Conservation (phyloP, 2,329 filamentous ascomycete species). For the Hirsutella minnesotensis region DNA sequence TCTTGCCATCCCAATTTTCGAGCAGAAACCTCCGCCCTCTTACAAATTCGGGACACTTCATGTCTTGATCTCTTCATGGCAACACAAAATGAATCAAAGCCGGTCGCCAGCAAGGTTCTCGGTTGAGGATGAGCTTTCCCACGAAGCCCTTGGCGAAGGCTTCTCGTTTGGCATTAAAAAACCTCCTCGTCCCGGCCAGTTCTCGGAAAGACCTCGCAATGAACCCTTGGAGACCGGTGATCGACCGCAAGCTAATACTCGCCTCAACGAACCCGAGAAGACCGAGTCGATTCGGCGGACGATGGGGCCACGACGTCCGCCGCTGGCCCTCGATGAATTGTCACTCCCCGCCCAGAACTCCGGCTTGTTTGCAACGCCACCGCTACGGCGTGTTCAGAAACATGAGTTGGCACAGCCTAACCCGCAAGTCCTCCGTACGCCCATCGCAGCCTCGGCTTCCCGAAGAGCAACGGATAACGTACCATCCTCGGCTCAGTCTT, state of each 20-base stretch:
- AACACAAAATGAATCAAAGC: too few relatives aligned
- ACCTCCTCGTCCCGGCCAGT: slow-evolving; percentile 9
- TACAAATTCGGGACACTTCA: too few relatives aligned
- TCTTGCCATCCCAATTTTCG: too few relatives aligned
- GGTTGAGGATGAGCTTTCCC: slow-evolving; percentile 4
- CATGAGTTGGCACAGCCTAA: background rate
- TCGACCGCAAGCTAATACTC: background rate
- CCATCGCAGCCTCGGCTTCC: background rate
- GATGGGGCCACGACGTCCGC: background rate
- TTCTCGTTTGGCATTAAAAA: slow-evolving; percentile 8
- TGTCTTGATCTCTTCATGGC: too few relatives aligned
- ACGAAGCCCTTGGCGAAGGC: slow-evolving; percentile 5
- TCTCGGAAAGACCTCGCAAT: slow-evolving; percentile 1
- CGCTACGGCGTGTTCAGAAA: background rate
- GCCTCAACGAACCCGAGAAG: background rate
- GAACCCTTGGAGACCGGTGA: background rate
- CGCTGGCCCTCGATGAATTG: slow-evolving; percentile 2
- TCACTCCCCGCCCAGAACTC: background rate
- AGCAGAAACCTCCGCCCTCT: too few relatives aligned
- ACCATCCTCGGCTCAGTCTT: background rate
- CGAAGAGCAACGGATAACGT: background rate
- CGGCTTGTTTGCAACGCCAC: background rate
- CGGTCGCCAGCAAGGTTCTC: slow-evolving; percentile 1
- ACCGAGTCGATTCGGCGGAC: background rate
- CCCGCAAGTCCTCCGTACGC: background rate